A percentile compares a stretch with the other conserved stretches of the same genome.
Conservation (phyloP, 805 yeast species). For the Yarrowia phangngaensis region DNA sequence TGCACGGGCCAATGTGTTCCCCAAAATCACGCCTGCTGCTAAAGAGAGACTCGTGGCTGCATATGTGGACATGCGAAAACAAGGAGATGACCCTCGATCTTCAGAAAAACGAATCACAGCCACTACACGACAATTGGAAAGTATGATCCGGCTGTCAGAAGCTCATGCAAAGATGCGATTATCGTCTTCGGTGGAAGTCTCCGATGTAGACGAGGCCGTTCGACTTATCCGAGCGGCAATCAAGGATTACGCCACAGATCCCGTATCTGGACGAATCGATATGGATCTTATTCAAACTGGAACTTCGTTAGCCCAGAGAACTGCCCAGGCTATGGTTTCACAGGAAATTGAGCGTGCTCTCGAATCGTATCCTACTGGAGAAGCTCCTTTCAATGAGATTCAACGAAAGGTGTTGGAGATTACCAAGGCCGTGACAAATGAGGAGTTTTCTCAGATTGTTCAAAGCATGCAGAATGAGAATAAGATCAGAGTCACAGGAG, state of each 20-base stretch:
- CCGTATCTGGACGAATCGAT: constrained; percentile 92
- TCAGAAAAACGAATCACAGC: constrained; percentile 93
- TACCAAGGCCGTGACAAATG: background rate
- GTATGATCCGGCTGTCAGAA: constrained; percentile 90
- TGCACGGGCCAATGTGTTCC: constrained; percentile 80
- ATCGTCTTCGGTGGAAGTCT: constrained; percentile 61
- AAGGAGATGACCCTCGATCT: constrained; percentile 86
- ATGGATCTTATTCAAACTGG: constrained; percentile 98
- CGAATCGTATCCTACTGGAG: constrained; percentile 13
- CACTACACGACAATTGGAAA: constrained; percentile 93
- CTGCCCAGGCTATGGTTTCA: constrained; percentile 52
- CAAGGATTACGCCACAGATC: constrained; percentile 97
- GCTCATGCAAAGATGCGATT: constrained; percentile 97
- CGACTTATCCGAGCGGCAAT: constrained; percentile 89
- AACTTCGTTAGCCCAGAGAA: constrained; percentile 80
- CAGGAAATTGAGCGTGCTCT: constrained; percentile 18
- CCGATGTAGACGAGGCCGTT: constrained; percentile 90
- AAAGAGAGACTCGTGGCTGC: constrained; percentile 79
- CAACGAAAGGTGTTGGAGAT: constrained; percentile 6
- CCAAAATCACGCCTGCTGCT: constrained; percentile 76
- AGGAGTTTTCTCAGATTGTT: constrained; percentile 13
- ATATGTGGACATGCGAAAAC: constrained; percentile 88
- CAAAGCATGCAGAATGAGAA: constrained; percentile 19
- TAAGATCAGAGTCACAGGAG: constrained; percentile 13
- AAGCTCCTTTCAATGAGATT: constrained; percentile 9